These are phyloP conservation scores for Solanum okadae DNA, from an alignment of 257 asterid genomes.

Conservation along the genomic window DNA sequence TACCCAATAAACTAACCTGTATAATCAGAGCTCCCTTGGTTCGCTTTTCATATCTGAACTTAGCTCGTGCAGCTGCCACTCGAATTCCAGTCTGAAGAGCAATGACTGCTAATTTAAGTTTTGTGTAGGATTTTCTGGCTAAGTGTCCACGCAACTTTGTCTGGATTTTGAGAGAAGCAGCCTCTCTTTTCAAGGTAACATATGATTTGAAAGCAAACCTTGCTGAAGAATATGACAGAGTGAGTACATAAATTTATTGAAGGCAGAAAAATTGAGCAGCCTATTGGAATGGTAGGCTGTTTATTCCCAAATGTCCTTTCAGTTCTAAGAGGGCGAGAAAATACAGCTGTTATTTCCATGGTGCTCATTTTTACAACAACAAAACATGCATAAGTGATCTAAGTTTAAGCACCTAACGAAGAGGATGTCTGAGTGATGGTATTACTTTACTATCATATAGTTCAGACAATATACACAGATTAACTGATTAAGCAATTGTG, in stretches of 20 bases:
- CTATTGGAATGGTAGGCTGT: not conserved
- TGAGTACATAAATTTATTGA: not conserved
- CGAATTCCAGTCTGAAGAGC: conserved; percentile 71
- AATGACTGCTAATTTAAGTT: conserved; percentile 44
- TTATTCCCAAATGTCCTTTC: not conserved
- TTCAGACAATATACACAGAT: not conserved
- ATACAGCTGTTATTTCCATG: not conserved
- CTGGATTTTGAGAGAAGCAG: conserved; percentile 82
- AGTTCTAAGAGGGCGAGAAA: not conserved
- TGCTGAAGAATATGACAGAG: conserved; percentile 33
- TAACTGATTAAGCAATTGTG: not conserved
- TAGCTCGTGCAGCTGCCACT: conserved; percentile 64
- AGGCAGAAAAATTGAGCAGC: not conserved
- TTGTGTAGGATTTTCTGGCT: conserved; percentile 47
- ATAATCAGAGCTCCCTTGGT: conserved; percentile 56
- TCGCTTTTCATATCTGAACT: conserved; percentile 55
- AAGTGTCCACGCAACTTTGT: conserved; percentile 63
- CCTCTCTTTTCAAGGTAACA: conserved; percentile 50
- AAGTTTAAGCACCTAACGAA: not conserved
- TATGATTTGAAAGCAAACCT: conserved; percentile 59
- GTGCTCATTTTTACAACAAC: not conserved
- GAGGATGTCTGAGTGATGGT: not conserved
- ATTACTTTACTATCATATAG: not conserved
- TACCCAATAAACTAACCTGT: conserved; percentile 47
- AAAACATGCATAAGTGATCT: not conserved